Percentiles rank a stretch among this genome's conserved stretches.
Conservation (phyloP, 108 stramenopile genomes). For the Aurantiochytrium sp. region DNA sequence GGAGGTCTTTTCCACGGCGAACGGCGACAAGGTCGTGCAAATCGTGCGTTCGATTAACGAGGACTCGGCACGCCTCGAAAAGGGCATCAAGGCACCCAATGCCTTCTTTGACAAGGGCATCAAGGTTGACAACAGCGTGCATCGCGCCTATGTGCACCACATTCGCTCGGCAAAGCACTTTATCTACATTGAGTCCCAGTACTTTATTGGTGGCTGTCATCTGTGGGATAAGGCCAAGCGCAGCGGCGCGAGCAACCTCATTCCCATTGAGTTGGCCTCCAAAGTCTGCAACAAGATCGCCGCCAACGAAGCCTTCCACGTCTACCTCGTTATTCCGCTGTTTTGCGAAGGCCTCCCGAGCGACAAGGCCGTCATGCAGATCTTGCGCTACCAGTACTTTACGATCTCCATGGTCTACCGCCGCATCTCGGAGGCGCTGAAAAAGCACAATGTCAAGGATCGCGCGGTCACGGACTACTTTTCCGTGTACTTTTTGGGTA, state of each 20-base stretch:
- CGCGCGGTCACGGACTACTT: neutral
- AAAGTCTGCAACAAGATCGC: constrained; percentile 60
- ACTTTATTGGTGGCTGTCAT: neutral
- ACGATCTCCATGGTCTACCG: constrained; percentile 52
- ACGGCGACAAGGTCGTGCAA: neutral
- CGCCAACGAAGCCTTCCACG: constrained; percentile 51
- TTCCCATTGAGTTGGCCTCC: constrained; percentile 49
- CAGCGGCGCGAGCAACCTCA: constrained; percentile 31
- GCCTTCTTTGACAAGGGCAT: neutral
- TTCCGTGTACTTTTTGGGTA: neutral
- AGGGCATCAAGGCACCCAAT: neutral
- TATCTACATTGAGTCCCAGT: constrained; percentile 54
- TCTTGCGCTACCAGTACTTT: constrained; percentile 41
- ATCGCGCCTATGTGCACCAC: constrained; percentile 24
- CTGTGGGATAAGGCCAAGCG: neutral
- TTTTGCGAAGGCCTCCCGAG: constrained; percentile 54
- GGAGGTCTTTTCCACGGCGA: neutral
- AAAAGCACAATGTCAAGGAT: neutral
- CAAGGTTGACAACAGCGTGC: constrained; percentile 4
- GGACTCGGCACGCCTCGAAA: neutral
- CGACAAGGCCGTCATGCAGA: constrained; percentile 37
- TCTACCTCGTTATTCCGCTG: constrained; percentile 54
- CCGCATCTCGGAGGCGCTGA: constrained; percentile 17
- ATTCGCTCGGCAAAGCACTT: constrained; percentile 51
- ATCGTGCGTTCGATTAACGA: neutral